Base-by-base conservation (phyloP, 768 basidiomycete species). In the Solioccasus polychromus region DNA sequence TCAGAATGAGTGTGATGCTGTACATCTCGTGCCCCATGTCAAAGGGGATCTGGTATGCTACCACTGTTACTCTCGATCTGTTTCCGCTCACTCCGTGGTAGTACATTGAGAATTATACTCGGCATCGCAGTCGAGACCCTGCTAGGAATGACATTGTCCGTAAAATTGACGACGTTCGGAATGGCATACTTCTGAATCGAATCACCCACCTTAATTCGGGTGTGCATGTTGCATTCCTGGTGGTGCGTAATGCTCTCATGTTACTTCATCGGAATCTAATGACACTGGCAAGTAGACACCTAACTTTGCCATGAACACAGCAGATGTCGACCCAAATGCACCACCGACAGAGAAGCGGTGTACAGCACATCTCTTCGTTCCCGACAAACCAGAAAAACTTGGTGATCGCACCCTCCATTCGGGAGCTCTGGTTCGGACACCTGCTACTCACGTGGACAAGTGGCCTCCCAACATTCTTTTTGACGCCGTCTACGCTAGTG, bases 381-480 rank as follows among this genome's bases (percentile, higher is more conserved):
- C 35, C 2, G 14, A 36, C 15, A 0, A 7, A 8, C 32, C 22
- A 39, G 6, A 17, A 15, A 2, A 2, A 5, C n/a, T 44, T 26
- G 39, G 29, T 14, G 14, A 30, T 15, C 2, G 8, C 12, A 14
- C 18, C 1, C 1, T 40, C 8, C 23, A 4, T 34, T 32, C 44
- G 10, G 41, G 36, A 39, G 18, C 7, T 11, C 9, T 5, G 17
- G 28, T 41, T 15, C 39, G 12, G 12, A 38, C 38, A 24, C 29
- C 36, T 26, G 11, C 23, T 29, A 9, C 23, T 22, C n/a, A n/a
- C n/a, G 19, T 24, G 19, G 35, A 37, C 30, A 4, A 22, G 2
- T 47, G 31, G 41, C 50, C 50, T 5, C 50, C 48, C 11, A 26
- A 39, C 7, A 37, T 44, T 40, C 38, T 49, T 3, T 49, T 49